Evolutionary conservation across 805 yeast genomes (phyloP).

Genomic region (Kazachstania psychrophila): DNA sequence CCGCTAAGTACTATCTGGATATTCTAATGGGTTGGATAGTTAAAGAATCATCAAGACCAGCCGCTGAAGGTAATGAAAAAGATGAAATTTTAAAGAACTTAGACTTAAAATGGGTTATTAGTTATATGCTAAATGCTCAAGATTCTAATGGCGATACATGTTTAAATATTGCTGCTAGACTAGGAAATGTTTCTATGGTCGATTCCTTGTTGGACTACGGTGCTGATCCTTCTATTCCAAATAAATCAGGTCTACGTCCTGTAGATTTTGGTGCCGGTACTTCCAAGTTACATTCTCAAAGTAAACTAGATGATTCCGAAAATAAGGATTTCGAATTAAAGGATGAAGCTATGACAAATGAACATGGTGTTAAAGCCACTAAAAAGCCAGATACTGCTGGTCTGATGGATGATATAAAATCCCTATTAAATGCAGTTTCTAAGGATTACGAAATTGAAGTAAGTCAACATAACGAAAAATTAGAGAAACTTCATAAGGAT

Average conservation of each 20-base stretch:
- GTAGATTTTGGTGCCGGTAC: constrained; percentile 62
- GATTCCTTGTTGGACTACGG: constrained; percentile 79
- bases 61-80: constrained; percentile 20
- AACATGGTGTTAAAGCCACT: not conserved
- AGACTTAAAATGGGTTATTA: constrained; percentile 48
- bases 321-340: not conserved
- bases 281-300: constrained; percentile 12
- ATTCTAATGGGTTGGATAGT: constrained; percentile 72
- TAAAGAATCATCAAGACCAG: constrained; percentile 24
- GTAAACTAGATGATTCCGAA: not conserved
- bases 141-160: constrained; percentile 95
- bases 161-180: constrained; percentile 81
- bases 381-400: constrained; percentile 20
- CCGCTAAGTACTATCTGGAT: constrained; percentile 65
- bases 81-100: constrained; percentile 39
- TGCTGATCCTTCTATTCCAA: constrained; percentile 70
- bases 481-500: constrained; percentile 43
- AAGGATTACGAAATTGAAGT: constrained; percentile 52
- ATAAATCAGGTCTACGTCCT: constrained; percentile 81
- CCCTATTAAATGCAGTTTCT: constrained; percentile 44
- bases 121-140: constrained; percentile 72
- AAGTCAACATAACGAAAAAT: constrained; percentile 40
- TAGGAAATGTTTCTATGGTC: constrained; percentile 73
- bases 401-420: constrained; percentile 40
- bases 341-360: not conserved